Evolutionary conservation across 148 eudicot species (phyloP), one percentile per base, ranked within the genome.

Genomic region (Cornus florida): DNA sequence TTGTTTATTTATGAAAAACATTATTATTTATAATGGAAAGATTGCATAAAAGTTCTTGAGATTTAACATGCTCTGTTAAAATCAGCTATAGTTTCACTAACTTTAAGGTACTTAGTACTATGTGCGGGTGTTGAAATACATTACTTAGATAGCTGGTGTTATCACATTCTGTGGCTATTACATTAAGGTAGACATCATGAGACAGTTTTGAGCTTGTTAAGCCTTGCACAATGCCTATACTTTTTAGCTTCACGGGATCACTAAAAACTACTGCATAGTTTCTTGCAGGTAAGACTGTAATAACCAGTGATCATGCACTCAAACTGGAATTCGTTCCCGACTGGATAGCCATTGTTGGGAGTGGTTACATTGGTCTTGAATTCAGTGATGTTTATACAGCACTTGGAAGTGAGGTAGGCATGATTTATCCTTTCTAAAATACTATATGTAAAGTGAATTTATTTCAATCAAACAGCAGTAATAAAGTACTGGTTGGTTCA

Each of bases 311-410:
- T 86, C 99, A 97, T 84, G 99, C 99, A 48, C 93, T 97, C 77
- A 97, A 97, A 79, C 81, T 97, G 88, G 99, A 97, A 81, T 79
- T 73, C 78, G 98, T 97, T 73, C 99, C 99, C n/a, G 91, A 97
- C 67, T 97, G 99, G 99, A 94, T 97, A 78, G 99, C 97, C 75
- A 97, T 97, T 72, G 92, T 97, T 6, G 99, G 99, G 80, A 97
- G 99, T 91, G 99, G 99, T 76, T 97, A 97, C 75, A 97, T 97
- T 86, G 99, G 99, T 82, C 99, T 97, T 70, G 99, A 97, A 79
- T 97, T 97, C 83, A 97, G 99, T 82, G 99, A 97, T 88, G 99
- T 97, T 77, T 97, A 97, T 80, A 97, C 99, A 65, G 99, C 99
- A 73, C 97, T 97, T 84, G 99, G 99, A 82, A 97, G 99, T 87